Evolutionary conservation across 2,329 filamentous ascomycete species (phyloP), one percentile per base, ranked within the genome.

Genomic region (Alternaria burnsii): DNA sequence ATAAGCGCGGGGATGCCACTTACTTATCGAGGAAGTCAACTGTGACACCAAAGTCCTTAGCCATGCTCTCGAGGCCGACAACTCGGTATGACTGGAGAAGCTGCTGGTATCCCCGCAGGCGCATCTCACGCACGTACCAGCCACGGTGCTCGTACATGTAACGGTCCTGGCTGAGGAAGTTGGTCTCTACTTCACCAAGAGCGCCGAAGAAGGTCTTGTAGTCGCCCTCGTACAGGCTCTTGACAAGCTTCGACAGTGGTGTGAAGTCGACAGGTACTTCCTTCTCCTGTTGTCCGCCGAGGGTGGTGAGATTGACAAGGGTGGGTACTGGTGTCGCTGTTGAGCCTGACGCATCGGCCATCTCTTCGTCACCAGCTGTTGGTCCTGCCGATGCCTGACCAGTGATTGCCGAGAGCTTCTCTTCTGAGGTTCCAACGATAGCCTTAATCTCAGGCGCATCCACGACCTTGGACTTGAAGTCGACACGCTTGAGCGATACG

Each of bases 91-190:
- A 97, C 84, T 98, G 95, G 43, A 99, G 87, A 41, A 99, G 87
- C 83, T 99, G 95, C 80, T 97, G 93, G 83, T 99, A 99, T 36
- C 93, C 94, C 60, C 94, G 90, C 68, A 98, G 87, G 59, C 95
- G 90, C 95, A 99, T 99, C 85, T 99, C 95, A 52, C 95, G 91
- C 71, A 99, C 94, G 79, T 95, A 98, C 94, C 95, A 99, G 75
- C 89, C 89, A 79, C 92, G 92, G 84, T 99, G 95, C 85, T 99
- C 95, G 76, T 93, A 91, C 58, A 99, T 86, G 81, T 98, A 97
- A 60, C 95, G 91, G 77, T 99, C 95, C 78, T 95, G 92, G 69
- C 89, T 93, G 68, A 99, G 85, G 85, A 99, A 99, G 73, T 90
- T 89, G 80, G 96, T 93, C 83, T 99, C 95, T 1, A 98, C 95